Percentiles rank a stretch among this genome's conserved stretches.
Evolutionary conservation across 139 green algal species (phyloP).

Genomic region (Axilococcus clingmanii): DNA sequence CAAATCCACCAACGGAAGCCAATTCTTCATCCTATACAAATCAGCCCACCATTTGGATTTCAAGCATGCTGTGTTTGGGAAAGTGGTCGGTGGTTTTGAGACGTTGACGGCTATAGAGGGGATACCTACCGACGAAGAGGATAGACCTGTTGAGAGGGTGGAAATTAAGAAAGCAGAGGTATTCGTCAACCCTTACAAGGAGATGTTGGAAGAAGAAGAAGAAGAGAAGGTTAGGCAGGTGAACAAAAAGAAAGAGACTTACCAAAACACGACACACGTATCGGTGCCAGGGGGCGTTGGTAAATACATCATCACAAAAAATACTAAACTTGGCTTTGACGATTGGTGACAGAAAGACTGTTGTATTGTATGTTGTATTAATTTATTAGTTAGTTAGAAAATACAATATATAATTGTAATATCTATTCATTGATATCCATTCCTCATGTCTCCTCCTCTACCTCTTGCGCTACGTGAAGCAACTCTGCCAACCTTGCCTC

Average conservation of each 20-base stretch:
- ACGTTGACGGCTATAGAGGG: slow-evolving; percentile 75
- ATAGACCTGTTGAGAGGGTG: slow-evolving; percentile 69
- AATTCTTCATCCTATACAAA: slow-evolving; percentile 86
- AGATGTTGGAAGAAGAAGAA: slow-evolving; percentile 67
- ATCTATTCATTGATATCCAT: no score
- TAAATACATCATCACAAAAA: slow-evolving; percentile 2
- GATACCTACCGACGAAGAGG: slow-evolving; percentile 68
- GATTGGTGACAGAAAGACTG: background rate
- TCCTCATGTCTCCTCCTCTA: background rate
- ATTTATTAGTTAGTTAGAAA: no score
- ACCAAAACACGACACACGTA: no score
- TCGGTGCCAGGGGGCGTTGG: background rate
- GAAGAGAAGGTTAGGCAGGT: slow-evolving; percentile 21
- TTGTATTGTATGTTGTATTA: no score
- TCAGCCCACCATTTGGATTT: slow-evolving; percentile 82
- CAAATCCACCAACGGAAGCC: slow-evolving; percentile 56
- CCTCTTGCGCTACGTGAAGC: background rate
- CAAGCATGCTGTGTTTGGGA: slow-evolving; percentile 88
- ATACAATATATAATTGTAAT: no score
- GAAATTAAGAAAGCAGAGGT: slow-evolving; percentile 63
- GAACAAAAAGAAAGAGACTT: background rate
- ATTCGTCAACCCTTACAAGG: slow-evolving; percentile 91
- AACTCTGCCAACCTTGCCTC: background rate
- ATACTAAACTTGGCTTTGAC: background rate
- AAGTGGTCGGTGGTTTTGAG: slow-evolving; percentile 77